Percentiles rank a stretch among this genome's conserved stretches.
phyloP scores from a whole-genome alignment of 371 early-diverging fungal species.

The Vairimorpha apis region DNA sequence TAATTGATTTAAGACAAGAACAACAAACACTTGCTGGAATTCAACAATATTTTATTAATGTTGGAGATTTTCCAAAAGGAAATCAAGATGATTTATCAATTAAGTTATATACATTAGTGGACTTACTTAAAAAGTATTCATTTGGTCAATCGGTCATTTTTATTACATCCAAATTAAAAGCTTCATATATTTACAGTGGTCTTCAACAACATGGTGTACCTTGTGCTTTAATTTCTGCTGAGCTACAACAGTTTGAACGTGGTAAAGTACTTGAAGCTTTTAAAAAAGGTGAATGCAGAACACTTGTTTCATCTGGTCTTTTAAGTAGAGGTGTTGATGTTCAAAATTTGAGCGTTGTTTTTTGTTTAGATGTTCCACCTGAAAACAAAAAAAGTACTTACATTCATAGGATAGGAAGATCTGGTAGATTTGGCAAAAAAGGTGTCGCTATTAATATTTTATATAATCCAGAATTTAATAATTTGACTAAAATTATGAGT shows the following conservation, averaged over 20 bases:
- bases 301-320: constrained; percentile 91
- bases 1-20: constrained; percentile 96
- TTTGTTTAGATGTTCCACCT: constrained; percentile 91
- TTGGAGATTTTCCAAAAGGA: constrained; percentile 67
- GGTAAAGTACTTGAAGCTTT: constrained; percentile 91
- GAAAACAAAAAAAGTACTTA: constrained; percentile 94
- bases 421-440: constrained; percentile 88
- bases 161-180: constrained; percentile 92
- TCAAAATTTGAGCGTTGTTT: constrained; percentile 93
- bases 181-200: constrained; percentile 84
- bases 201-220: constrained; percentile 83
- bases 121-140: constrained; percentile 83
- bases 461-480: constrained; percentile 77
- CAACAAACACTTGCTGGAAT: constrained; percentile 99
- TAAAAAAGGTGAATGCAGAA: constrained; percentile 74
- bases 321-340: constrained; percentile 98
- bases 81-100: constrained; percentile 69
- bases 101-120: constrained; percentile 72
- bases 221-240: constrained; percentile 93
- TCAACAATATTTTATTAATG: constrained; percentile 92
- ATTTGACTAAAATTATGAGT: constrained; percentile 84
- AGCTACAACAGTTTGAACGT: constrained; percentile 89
- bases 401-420: constrained; percentile 92
- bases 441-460: constrained; percentile 98
- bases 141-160: constrained; percentile 97